Conservation (phyloP, 768 basidiomycete species). For the Lactarius quietus region DNA sequence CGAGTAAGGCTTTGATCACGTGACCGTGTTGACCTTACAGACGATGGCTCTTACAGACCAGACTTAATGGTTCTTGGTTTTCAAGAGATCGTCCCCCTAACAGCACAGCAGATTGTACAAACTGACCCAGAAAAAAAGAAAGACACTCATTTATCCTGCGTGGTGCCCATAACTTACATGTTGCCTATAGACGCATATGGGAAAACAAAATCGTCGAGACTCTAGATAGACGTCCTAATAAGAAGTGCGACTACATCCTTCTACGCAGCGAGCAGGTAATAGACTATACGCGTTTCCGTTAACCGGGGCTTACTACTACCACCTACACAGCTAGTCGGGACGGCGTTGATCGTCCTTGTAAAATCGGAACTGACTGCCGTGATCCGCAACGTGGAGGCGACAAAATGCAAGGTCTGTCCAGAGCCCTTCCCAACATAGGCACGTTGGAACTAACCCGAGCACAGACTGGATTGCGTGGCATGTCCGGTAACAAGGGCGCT, state of each 20-base stretch:
- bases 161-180: constrained; percentile 3
- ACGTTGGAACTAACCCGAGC: neutral
- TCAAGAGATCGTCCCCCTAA: constrained; percentile 96
- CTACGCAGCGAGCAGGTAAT: constrained; percentile 88
- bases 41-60: constrained; percentile 45
- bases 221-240: constrained; percentile 64
- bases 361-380: constrained; percentile 70
- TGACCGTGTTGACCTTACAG: neutral
- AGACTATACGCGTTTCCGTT: neutral
- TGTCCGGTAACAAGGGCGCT: constrained; percentile 97
- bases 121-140: constrained; percentile 91
- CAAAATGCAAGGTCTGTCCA: constrained; percentile 76
- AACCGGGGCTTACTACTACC: constrained; percentile 2
- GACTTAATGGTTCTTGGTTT: constrained; percentile 91
- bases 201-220: constrained; percentile 78
- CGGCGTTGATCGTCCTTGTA: constrained; percentile 82
- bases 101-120: constrained; percentile 96
- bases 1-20: constrained; percentile 41
- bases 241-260: constrained; percentile 72
- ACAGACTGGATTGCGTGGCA: constrained; percentile 84
- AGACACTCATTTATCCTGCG: constrained; percentile 18
- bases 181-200: constrained; percentile 67
- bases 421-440: neutral
- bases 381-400: constrained; percentile 89
- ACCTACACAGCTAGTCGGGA: constrained; percentile 80